phyloP scores from a whole-genome alignment of 257 asterid genomes.

The Solanum chilense region DNA sequence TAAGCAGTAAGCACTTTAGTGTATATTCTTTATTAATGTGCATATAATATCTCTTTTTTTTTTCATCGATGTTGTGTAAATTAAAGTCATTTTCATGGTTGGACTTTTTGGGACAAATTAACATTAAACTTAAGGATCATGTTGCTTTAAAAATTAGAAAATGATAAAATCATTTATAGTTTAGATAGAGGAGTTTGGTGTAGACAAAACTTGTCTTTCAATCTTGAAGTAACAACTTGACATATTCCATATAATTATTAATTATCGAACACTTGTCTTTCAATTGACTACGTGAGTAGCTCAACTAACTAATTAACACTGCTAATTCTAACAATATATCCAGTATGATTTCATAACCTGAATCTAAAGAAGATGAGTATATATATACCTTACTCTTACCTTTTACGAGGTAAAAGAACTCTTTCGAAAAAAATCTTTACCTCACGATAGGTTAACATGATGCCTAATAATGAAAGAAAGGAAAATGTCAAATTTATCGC shows the following conservation, averaged over 20 bases:
- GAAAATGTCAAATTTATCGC: not conserved
- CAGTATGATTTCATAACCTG: not conserved
- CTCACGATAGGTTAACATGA: not conserved
- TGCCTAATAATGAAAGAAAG: not conserved
- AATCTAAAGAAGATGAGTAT: accelerated
- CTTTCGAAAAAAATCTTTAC: not conserved
- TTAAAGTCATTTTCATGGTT: not conserved
- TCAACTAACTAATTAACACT: not conserved
- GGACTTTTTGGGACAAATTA: not conserved
- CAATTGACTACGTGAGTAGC: not conserved
- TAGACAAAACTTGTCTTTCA: not conserved
- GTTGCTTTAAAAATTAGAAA: not conserved
- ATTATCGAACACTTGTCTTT: not conserved
- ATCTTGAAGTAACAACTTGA: not conserved
- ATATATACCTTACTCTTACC: not conserved
- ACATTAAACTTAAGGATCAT: not conserved
- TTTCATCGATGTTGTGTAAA: not conserved
- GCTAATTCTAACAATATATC: not conserved
- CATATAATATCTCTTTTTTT: not conserved
- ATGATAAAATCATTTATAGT: not conserved
- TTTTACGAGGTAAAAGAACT: no score
- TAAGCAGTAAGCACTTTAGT: no score
- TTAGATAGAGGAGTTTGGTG: not conserved
- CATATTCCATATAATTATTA: not conserved
- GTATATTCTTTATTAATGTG: not conserved